Base-by-base conservation (phyloP, 2,329 filamentous ascomycete genomes). In the Colletotrichum scovillei region DNA sequence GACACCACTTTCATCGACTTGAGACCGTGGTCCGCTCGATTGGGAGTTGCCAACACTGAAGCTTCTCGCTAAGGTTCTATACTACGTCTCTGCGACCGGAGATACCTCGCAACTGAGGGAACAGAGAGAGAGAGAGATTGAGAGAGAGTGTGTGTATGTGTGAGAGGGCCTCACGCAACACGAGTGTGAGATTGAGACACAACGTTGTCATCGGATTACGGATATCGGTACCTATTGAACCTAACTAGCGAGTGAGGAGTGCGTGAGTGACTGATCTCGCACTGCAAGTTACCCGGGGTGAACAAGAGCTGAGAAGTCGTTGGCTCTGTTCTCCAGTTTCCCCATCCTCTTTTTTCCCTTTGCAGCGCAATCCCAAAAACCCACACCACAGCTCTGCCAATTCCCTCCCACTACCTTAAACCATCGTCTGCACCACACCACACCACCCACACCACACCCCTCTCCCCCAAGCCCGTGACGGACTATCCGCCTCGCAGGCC, bases 361-460 rank as follows among this genome's bases (percentile, higher is more conserved):
- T 64, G 67, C 60, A 73, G 70, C 67, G 70, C 67, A 73, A 70
- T 59, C 57, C 64, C 68, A 63, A 74, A 74, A 63, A 74, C 72
- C 72, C 69, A 71, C 72, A 71, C 60, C 68, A 65, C 66, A 59
- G 67, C 63, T 72, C 56, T 63, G 19, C 63, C 72, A 72, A 63
- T 67, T 72, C 69, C 63, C 67, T 72, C 68, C 63, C 62, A 67
- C 53, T 52, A 30, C 32, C 70, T 58, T 42, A 42, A 42, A 57
- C 53, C 62, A 42, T 72, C 62, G 55, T 38, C 67, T 56, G 70
- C 68, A 66, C 68, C 72, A 63, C 68, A 66, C 68, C 72, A 63
- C 67, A 73, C 32, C 59, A 69, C 63, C 56, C 65, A 63, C 70
- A 63, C 59, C 59, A 38, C 24, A 28, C 72, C 64, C 66, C 57